A percentile compares a stretch with the other conserved stretches of the same genome.
These are phyloP conservation scores for Saussurea involucrata DNA, from an alignment of 129 eudicot species.

Conservation along the genomic window DNA sequence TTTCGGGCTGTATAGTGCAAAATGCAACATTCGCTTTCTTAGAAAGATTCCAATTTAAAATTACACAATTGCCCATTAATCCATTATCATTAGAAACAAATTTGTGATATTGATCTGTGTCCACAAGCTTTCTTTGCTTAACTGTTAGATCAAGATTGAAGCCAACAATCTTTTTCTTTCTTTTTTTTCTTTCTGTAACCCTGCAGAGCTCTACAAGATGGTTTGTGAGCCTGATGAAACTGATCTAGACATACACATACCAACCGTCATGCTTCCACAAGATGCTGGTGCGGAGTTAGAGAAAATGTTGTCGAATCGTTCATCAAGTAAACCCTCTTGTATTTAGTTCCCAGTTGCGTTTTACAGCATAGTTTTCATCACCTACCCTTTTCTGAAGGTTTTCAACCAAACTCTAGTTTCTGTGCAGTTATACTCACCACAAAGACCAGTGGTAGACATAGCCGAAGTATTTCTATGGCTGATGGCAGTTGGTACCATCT, in stretches of 20 bases:
- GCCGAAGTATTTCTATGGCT: constrained; percentile 92
- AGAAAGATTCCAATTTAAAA: not conserved
- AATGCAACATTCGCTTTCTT: not conserved
- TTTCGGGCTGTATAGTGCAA: not conserved
- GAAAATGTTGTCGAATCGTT: constrained; percentile 58
- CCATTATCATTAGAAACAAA: not conserved
- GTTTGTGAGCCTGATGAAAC: constrained; percentile 90
- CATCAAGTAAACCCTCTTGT: constrained; percentile 49
- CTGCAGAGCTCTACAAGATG: constrained; percentile 87
- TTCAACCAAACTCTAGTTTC: constrained; percentile 46
- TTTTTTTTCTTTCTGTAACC: constrained; percentile 4
- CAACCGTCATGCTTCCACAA: constrained; percentile 80
- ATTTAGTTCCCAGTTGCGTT: not conserved
- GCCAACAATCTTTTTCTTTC: not conserved
- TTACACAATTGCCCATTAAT: not conserved
- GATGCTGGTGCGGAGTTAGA: constrained; percentile 81
- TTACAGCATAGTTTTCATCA: constrained; percentile 6
- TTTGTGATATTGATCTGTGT: not conserved
- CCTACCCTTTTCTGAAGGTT: constrained; percentile 14
- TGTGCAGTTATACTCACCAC: constrained; percentile 87
- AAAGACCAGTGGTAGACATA: constrained; percentile 74
- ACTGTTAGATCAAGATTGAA: not conserved
- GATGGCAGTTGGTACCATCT: constrained; percentile 81
- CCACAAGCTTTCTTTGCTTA: not conserved
- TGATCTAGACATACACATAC: constrained; percentile 87